Evolutionary conservation across 495 filamentous ascomycete species (phyloP).

Genomic region (Penicillium taxi): DNA sequence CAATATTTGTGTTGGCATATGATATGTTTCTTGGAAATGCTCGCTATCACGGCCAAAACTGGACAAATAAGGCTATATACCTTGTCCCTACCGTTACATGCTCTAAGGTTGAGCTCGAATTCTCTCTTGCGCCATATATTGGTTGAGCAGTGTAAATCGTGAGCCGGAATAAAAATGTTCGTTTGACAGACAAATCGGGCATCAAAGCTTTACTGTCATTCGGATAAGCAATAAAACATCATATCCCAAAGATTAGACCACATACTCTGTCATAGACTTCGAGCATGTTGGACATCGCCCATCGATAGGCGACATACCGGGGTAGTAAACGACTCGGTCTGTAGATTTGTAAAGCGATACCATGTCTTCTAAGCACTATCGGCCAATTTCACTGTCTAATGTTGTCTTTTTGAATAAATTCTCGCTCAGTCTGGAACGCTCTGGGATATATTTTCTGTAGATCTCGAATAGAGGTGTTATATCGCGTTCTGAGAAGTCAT

Average conservation of each 20-base stretch:
- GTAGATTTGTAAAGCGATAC: slow-evolving; percentile 11
- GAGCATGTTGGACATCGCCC: slow-evolving; percentile 9
- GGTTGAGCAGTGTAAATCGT: too few species aligned
- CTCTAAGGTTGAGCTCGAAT: too few species aligned
- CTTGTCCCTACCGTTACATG: too few species aligned
- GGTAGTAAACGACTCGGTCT: slow-evolving; percentile 14
- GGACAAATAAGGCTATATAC: too few species aligned
- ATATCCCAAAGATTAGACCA: too few species aligned
- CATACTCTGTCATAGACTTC: slow-evolving; percentile 6
- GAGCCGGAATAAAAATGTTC: too few species aligned
- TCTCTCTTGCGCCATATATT: too few species aligned
- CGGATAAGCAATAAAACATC: not conserved
- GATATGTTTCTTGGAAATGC: too few species aligned
- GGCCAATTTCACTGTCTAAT: slow-evolving; percentile 12
- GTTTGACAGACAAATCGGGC: too few species aligned
- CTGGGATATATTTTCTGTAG: slow-evolving; percentile 14
- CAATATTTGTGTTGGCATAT: too few species aligned
- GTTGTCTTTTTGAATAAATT: slow-evolving; percentile 10
- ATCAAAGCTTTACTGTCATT: too few species aligned
- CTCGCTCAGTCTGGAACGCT: slow-evolving; percentile 7
- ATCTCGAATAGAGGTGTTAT: slow-evolving; percentile 13
- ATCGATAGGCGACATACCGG: slow-evolving; percentile 4
- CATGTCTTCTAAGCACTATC: slow-evolving; percentile 13
- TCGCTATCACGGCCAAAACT: too few species aligned
- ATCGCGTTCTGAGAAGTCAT: slow-evolving; percentile 14